Evolutionary conservation across 139 green algal species (phyloP).

Genomic region (Haematococcus sp.): DNA sequence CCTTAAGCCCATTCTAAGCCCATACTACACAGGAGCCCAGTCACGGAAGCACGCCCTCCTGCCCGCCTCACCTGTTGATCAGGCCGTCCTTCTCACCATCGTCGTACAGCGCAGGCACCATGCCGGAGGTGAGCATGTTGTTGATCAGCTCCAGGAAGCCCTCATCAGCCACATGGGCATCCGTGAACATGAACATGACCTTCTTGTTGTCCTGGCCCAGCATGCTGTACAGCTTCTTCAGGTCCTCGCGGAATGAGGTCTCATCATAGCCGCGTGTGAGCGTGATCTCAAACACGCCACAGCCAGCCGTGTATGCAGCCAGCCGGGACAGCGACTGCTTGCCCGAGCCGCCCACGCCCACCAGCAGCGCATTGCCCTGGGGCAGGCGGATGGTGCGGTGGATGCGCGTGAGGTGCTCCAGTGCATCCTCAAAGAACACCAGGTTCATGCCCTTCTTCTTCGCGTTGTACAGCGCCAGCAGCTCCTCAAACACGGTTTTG

Average conservation of each 20-base stretch:
- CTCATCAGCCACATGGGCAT: conserved; percentile 81
- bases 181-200: conserved; percentile 85
- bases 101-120: conserved; percentile 85
- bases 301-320: conserved; percentile 63
- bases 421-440: conserved; percentile 83
- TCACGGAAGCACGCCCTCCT: too few species aligned
- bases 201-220: conserved; percentile 74
- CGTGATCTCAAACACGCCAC: conserved; percentile 84
- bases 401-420: conserved; percentile 83
- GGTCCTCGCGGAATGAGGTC: conserved; percentile 72
- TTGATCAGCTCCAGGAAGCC: conserved; percentile 88
- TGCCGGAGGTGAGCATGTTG: conserved; percentile 86
- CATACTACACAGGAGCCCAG: too few species aligned
- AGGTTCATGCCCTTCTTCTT: conserved; percentile 74
- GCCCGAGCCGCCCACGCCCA: conserved; percentile 83
- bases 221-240: conserved; percentile 80
- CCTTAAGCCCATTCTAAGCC: too few species aligned
- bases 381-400: conserved; percentile 67
- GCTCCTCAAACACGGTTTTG: conserved; percentile 70
- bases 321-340: conserved; percentile 68
- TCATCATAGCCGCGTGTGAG: conserved; percentile 87
- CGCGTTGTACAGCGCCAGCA: conserved; percentile 70
- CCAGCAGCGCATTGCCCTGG: conserved; percentile 75
- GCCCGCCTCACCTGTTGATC: conserved; percentile 36
- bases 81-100: conserved; percentile 73